Percentiles rank a stretch among this genome's conserved stretches.
phyloP scores from a whole-genome alignment of 2,329 filamentous ascomycete genomes.

The Verruconis gallopava region DNA sequence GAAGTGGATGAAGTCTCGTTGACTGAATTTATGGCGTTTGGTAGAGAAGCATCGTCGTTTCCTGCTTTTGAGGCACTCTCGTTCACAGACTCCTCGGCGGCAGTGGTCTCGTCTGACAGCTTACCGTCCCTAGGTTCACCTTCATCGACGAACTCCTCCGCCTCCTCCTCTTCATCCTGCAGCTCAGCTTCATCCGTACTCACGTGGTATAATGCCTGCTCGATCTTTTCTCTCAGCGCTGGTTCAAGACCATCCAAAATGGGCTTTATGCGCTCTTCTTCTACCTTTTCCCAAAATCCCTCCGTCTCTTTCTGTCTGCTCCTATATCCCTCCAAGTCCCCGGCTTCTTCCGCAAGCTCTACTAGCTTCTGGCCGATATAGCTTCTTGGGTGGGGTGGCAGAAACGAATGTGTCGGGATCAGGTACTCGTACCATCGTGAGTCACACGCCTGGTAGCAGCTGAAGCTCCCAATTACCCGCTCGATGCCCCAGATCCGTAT shows the following conservation, averaged over 20 bases:
- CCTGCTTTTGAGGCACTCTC: not conserved
- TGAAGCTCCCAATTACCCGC: constrained; percentile 80
- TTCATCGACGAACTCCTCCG: constrained; percentile 23
- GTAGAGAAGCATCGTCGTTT: not conserved
- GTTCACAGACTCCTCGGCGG: not conserved
- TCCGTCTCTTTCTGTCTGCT: constrained; percentile 63
- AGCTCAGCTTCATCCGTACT: constrained; percentile 15
- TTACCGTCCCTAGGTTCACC: constrained; percentile 11
- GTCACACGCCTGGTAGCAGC: constrained; percentile 88
- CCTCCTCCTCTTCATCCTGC: constrained; percentile 24
- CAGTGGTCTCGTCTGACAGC: not conserved
- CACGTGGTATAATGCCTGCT: constrained; percentile 41
- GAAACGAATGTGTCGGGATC: constrained; percentile 81
- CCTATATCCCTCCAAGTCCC: constrained; percentile 55
- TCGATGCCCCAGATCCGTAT: constrained; percentile 94
- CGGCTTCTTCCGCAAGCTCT: constrained; percentile 62
- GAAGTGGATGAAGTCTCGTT: not conserved
- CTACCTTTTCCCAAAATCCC: constrained; percentile 70
- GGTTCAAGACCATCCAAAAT: constrained; percentile 48
- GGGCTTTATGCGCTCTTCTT: constrained; percentile 67
- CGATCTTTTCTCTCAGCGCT: constrained; percentile 48
- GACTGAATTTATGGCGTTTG: not conserved
- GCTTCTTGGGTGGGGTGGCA: constrained; percentile 83
- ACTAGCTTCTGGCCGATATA: constrained; percentile 73
- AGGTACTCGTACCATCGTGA: constrained; percentile 96